Base-by-base conservation (phyloP, 495 filamentous ascomycete species). In the Aspergillus leporis region DNA sequence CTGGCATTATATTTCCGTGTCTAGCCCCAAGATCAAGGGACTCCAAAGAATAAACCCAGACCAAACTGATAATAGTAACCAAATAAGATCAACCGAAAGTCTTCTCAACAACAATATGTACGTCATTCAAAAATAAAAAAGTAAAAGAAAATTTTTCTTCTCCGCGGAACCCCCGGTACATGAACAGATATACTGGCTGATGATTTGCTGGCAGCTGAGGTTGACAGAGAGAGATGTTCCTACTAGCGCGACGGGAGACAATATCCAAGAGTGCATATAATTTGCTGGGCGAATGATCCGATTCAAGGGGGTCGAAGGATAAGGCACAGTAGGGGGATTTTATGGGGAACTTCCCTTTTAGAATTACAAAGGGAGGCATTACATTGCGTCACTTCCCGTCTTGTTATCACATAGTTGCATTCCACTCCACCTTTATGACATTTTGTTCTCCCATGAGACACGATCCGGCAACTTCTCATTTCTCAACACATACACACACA, bases 221-320 rank as follows among this genome's bases (percentile, higher is more conserved):
- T 10, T 14, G 32, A 9, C 13, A 36, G 32, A 9, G 32, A 36
- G 32, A 36, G 32, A 36, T 10, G 32, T 36, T 36, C 8, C 32
- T 36, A 14, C 13, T 36, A 36, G 32, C 13, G 32, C 32, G 13
- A 36, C 32, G 13, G 38, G 12, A 14, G 16, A 41, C 16, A 14
- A 41, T 16, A n/a, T 41, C 14, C 22, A 30, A 34, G 1, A 30
- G 3, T 14, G 25, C 8, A 16, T 47, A 14, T 56, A 7, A 56
- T 56, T 56, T 56, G 53, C 32, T 28, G 53, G 53, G 14, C 23
- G 28, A 34, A 32, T 45, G 53, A 13, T 34, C 53, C 53, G 53
- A 48, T n/a, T 48, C 41, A 56, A 36, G 41, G 41, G 41, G 53
- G 47, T 41, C 38, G 3, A 16, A 41, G 14, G 38, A n/a, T n/a